Conservation (phyloP, 192 early-diverging fungal species). For the Anaeromyces robustus region DNA sequence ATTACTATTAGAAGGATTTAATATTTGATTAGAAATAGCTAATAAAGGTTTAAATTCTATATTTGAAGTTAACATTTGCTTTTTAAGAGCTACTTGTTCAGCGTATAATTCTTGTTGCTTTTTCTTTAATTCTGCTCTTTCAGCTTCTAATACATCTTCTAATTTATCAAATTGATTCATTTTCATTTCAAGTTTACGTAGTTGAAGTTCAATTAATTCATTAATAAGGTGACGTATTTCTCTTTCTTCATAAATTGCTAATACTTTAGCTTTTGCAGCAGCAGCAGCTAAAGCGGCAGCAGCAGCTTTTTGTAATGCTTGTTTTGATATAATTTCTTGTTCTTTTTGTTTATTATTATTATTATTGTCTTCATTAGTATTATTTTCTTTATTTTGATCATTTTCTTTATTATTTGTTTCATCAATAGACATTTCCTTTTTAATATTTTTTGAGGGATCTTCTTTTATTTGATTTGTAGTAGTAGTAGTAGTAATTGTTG, state of each 20-base stretch:
- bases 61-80: not conserved
- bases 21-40: not conserved
- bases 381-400: too few relatives aligned
- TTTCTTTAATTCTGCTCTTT: constrained; percentile 60
- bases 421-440: too few relatives aligned
- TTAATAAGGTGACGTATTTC: constrained; percentile 72
- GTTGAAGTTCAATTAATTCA: constrained; percentile 67
- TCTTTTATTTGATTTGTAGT: too few relatives aligned
- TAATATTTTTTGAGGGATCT: too few relatives aligned
- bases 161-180: constrained; percentile 85
- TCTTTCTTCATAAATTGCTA: constrained; percentile 70
- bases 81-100: not conserved
- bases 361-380: too few relatives aligned
- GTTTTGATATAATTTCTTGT: not conserved
- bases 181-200: constrained; percentile 82
- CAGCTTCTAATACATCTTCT: constrained; percentile 73
- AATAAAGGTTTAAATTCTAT: not conserved
- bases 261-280: constrained; percentile 69
- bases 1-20: not conserved
- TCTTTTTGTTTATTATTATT: not conserved
- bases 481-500: too few relatives aligned
- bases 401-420: too few relatives aligned
- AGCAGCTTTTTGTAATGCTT: constrained; percentile 54
- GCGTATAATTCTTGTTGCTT: constrained; percentile 20
- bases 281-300: constrained; percentile 82